phyloP scores from a whole-genome alignment of 768 basidiomycete genomes.

The Cantharellus anzutake region DNA sequence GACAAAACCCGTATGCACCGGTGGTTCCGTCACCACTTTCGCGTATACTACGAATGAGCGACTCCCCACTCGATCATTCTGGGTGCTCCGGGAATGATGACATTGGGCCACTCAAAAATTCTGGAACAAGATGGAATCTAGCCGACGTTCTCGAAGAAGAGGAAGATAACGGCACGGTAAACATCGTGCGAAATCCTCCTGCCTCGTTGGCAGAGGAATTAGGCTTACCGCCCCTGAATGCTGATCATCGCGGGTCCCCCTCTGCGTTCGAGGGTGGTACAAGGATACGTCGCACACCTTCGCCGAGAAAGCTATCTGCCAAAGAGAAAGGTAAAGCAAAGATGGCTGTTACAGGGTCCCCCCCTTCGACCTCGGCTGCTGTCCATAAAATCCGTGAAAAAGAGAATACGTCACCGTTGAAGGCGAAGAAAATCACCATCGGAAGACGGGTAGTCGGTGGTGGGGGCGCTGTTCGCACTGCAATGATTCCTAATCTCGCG shows the following conservation, averaged over 20 bases:
- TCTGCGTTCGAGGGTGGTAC: background rate
- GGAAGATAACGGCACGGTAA: background rate
- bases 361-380: background rate
- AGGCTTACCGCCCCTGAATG: background rate
- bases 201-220: background rate
- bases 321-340: background rate
- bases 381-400: background rate
- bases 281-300: background rate
- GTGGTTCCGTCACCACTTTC: constrained; percentile 7
- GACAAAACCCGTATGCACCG: constrained; percentile 9
- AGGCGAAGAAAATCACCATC: background rate
- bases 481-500: background rate
- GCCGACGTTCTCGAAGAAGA: background rate
- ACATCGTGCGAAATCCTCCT: background rate
- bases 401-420: background rate
- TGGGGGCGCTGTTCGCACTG: background rate
- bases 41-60: background rate
- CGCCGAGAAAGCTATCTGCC: background rate
- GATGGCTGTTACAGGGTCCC: background rate
- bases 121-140: background rate
- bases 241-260: background rate
- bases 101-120: background rate
- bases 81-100: background rate
- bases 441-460: background rate
- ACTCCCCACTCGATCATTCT: background rate